Evolutionary conservation across 805 yeast species (phyloP), one percentile per base, ranked within the genome.

Genomic region (Starmera caribaea): DNA sequence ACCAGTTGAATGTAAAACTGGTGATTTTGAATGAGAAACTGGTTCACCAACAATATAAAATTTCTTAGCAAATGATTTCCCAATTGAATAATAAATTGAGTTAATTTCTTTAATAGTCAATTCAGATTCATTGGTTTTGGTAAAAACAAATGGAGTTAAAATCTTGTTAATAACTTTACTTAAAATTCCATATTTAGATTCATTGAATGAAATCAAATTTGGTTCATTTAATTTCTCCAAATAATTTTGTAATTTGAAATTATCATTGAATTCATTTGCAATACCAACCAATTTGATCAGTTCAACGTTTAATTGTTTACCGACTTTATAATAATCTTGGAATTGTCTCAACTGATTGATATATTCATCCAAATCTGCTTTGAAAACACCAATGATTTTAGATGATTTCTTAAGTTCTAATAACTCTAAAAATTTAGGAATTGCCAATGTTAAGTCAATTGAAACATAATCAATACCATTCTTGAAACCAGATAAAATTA

Each of bases 11-110:
- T 92, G 98, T 49, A 92, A 69, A 14, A 71, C 65, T 34, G 98
- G 98, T 2, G 97, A 88, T 58, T 87, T 76, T 2, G 97, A 88
- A 58, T 89, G 96, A 8, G 74, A 60, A 41, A 89, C 71, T 38
- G 97, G 97, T 11, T 68, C 63, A 6, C 97, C 97, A 45, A 79
- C 81, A 43, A 89, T 77, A 59, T 72, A 83, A 50, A 79, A 84
- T 43, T 74, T 66, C 61, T 76, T 73, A 15, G 72, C 45, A 8
- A 61, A 45, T 39, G 77, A 66, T n/a, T 78, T 77, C 33, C 96
- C 96, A 46, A 85, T 65, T 30, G 69, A 62, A 13, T 72, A 51
- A 38, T 68, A 69, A 4, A 77, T 64, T 41, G 67, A 55, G 59
- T 88, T 77, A 46, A 86, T 76, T 54, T 84, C 74, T 37, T 65